Conservation (phyloP, 768 basidiomycete species). For the Boletus pseudopeckii region DNA sequence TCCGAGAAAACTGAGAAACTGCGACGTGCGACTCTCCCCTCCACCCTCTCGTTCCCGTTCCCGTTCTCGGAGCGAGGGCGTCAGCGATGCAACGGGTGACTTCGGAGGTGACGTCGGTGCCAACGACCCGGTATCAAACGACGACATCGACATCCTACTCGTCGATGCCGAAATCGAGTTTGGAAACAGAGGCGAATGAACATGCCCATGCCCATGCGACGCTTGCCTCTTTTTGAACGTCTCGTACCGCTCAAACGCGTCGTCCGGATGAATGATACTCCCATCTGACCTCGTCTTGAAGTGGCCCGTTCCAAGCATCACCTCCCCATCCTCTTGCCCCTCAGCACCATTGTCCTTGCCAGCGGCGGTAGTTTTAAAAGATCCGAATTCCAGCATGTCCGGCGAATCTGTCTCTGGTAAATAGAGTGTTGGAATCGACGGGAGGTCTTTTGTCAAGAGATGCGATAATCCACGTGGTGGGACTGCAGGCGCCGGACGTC, state of each 20-base stretch:
- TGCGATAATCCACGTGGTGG: conserved; percentile 17
- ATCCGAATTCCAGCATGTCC: background rate
- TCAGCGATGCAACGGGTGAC: conserved; percentile 32
- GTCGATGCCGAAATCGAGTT: conserved; percentile 3
- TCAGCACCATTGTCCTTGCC: background rate
- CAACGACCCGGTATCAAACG: conserved; percentile 41
- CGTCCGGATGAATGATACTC: conserved; percentile 48
- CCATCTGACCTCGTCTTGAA: conserved; percentile 14
- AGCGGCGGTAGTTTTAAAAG: background rate
- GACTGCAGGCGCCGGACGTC: conserved; percentile 26
- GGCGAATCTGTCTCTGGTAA: conserved; percentile 18
- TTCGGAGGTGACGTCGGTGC: conserved; percentile 40
- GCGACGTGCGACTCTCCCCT: conserved; percentile 38
- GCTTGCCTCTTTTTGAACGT: conserved; percentile 61
- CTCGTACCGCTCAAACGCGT: conserved; percentile 90
- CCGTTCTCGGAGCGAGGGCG: conserved; percentile 29
- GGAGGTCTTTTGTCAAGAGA: conserved; percentile 48
- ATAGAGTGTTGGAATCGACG: conserved; percentile 43
- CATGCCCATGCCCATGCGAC: conserved; percentile 4
- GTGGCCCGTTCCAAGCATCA: background rate
- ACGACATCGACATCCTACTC: conserved; percentile 63
- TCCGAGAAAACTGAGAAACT: conserved; percentile 62
- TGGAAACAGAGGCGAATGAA: conserved; percentile 3
- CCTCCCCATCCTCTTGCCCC: background rate
- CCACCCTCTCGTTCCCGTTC: conserved; percentile 8